Percentiles rank a stretch among this genome's conserved stretches.
These are phyloP conservation scores for Aspergillus terreus DNA, from an alignment of 2,329 filamentous ascomycete genomes.

Conservation along the genomic window DNA sequence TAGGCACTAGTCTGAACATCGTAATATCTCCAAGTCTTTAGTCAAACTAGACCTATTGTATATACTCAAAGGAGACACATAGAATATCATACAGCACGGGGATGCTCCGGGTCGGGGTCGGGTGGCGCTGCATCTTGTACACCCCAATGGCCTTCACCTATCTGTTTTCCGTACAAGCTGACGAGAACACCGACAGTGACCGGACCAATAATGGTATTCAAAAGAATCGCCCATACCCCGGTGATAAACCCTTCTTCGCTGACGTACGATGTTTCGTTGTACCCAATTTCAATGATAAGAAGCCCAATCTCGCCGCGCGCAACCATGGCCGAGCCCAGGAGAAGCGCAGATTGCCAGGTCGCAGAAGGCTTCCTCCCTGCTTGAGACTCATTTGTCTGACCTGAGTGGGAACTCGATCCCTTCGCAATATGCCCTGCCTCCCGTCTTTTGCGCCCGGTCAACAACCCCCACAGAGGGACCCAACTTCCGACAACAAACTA, in stretches of 20 bases:
- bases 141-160: conserved; percentile 26
- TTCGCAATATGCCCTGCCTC: neutral
- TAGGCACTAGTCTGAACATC: too few species aligned
- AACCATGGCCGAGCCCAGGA: conserved; percentile 31
- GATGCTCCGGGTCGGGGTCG: too few species aligned
- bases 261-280: conserved; percentile 24
- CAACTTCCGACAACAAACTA: conserved; percentile 28
- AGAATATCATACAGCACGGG: too few species aligned
- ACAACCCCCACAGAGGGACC: conserved; percentile 21
- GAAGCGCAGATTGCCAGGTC: conserved; percentile 20
- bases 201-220: conserved; percentile 31
- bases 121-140: neutral
- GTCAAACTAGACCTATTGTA: too few species aligned
- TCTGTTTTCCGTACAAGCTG: conserved; percentile 16
- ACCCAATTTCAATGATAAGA: conserved; percentile 25
- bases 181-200: conserved; percentile 25
- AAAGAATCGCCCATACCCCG: conserved; percentile 29
- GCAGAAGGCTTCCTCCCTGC: neutral
- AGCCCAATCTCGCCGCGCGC: conserved; percentile 31
- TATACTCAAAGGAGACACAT: too few species aligned
- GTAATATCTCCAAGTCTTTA: too few species aligned
- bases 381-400: neutral
- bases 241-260: conserved; percentile 31
- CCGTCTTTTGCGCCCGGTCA: neutral
- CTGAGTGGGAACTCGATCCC: neutral